phyloP scores from a whole-genome alignment of 1,284 basidiomycete species.

The Ceratorhiza oryzae-sativae region DNA sequence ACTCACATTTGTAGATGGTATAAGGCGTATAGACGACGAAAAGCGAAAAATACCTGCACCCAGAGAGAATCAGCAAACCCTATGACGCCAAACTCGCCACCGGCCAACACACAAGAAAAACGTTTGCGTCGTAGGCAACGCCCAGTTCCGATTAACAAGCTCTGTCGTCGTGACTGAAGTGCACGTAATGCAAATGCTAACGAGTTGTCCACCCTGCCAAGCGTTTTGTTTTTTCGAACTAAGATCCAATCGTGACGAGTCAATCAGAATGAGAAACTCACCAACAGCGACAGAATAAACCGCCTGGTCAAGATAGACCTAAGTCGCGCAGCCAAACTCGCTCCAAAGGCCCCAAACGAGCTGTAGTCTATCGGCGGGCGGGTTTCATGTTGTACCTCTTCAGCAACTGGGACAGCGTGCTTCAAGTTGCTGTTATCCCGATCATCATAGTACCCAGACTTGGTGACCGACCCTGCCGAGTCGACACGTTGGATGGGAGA shows the following conservation, averaged over 20 bases:
- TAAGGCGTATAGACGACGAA: constrained; percentile 81
- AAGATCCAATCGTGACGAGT: background rate
- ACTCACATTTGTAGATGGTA: constrained; percentile 79
- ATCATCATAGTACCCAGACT: constrained; percentile 17
- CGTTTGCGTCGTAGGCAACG: constrained; percentile 78
- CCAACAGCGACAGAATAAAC: constrained; percentile 68
- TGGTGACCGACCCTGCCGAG: constrained; percentile 1
- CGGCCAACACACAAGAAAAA: constrained; percentile 71
- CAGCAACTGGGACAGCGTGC: background rate
- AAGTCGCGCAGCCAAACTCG: constrained; percentile 65
- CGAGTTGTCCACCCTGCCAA: constrained; percentile 70
- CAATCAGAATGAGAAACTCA: constrained; percentile 24
- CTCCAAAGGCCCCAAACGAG: constrained; percentile 60
- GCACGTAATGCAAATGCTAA: constrained; percentile 84
- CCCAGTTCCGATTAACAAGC: constrained; percentile 71
- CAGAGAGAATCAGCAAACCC: background rate
- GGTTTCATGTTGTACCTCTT: background rate
- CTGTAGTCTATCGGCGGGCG: constrained; percentile 54
- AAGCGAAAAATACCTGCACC: constrained; percentile 73
- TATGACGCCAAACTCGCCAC: background rate
- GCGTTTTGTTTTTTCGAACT: background rate
- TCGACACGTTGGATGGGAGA: background rate
- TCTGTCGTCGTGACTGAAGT: constrained; percentile 85
- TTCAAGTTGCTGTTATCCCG: background rate
- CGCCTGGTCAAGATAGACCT: constrained; percentile 75